These are phyloP conservation scores for Calonectria multiphialidica DNA, from an alignment of 2,329 filamentous ascomycete genomes.

Conservation along the genomic window DNA sequence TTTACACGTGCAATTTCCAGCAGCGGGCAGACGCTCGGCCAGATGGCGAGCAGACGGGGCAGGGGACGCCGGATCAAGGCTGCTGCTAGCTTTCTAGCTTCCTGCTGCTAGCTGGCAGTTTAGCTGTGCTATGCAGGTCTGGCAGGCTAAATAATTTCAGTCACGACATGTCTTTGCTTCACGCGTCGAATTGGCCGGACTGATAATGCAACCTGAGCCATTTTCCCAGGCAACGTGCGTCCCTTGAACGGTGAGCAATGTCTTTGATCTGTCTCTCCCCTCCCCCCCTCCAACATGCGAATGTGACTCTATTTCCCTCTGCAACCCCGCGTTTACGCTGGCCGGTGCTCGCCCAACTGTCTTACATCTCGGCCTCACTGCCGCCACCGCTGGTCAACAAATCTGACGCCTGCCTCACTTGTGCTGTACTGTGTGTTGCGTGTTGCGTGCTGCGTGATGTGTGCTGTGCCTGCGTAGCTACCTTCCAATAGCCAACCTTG, in stretches of 20 bases:
- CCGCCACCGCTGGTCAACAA: slow-evolving; percentile 1
- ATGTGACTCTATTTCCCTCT: slow-evolving; percentile 21
- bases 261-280: background rate
- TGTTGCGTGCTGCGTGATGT: background rate
- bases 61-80: background rate
- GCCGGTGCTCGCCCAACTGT: background rate
- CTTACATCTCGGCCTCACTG: background rate
- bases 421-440: background rate
- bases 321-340: slow-evolving; percentile 22
- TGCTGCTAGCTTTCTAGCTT: background rate
- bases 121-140: background rate
- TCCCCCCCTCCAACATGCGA: slow-evolving; percentile 7
- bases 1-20: slow-evolving; percentile 17
- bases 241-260: slow-evolving; percentile 9
- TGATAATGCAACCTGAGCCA: slow-evolving; percentile 21
- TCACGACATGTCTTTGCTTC: background rate
- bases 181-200: slow-evolving; percentile 14
- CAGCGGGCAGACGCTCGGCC: slow-evolving; percentile 18
- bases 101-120: background rate
- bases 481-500: background rate
- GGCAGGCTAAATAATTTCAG: background rate
- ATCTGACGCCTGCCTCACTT: slow-evolving; percentile 11
- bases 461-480: background rate
- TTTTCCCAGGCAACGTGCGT: slow-evolving; percentile 14
- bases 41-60: slow-evolving; percentile 2